These are phyloP conservation scores for Tillandsia leiboldiana DNA, from an alignment of 176 grass and related monocot species.

Conservation along the genomic window DNA sequence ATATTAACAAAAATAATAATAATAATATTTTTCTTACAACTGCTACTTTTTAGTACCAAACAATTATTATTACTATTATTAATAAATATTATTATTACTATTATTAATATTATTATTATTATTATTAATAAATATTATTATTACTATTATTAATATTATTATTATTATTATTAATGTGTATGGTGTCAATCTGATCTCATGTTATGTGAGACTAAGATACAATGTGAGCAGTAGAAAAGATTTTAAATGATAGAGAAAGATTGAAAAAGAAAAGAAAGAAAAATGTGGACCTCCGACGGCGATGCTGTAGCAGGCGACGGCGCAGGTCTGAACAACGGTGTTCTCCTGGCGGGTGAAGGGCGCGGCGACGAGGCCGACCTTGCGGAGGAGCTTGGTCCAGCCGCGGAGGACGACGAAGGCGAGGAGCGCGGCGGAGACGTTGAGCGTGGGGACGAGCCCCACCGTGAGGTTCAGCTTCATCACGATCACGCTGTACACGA, in stretches of 20 bases:
- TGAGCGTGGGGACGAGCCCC: constrained; percentile 76
- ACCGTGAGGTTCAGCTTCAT: constrained; percentile 93
- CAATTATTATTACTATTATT: not conserved
- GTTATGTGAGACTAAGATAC: too few species aligned
- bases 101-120: not conserved
- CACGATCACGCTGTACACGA: constrained; percentile 82
- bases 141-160: not conserved
- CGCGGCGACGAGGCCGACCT: constrained; percentile 46
- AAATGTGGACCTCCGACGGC: constrained; percentile 45
- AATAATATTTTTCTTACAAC: not conserved
- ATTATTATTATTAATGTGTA: too few species aligned
- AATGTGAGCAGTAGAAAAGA: too few species aligned
- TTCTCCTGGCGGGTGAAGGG: constrained; percentile 99
- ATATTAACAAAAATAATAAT: not conserved
- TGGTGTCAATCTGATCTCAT: too few species aligned
- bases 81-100: not conserved
- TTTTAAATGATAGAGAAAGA: too few species aligned
- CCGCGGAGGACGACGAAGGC: constrained; percentile 78
- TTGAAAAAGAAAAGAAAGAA: not conserved
- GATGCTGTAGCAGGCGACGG: constrained; percentile 94
- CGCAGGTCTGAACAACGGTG: constrained; percentile 84
- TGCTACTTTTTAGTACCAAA: too few species aligned
- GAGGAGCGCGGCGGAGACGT: constrained; percentile 86
- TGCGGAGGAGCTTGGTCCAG: constrained; percentile 57
- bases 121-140: not conserved